Percentiles rank a stretch among this genome's conserved stretches.
Conservation (phyloP, 1,284 basidiomycete species). For the Heterobasidion parviporum region DNA sequence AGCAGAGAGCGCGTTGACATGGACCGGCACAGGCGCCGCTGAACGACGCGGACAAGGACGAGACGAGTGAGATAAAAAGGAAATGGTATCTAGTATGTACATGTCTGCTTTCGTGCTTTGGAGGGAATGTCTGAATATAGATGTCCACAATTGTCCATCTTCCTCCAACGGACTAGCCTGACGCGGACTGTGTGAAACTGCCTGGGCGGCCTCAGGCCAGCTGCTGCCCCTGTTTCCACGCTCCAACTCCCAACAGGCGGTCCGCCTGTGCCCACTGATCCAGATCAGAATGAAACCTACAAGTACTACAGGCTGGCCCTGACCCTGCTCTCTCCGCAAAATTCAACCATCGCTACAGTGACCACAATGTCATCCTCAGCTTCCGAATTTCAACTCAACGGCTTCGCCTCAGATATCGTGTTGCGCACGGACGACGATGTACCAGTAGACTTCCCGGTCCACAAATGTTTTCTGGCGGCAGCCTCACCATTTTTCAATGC, state of each 20-base stretch:
- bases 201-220: neutral
- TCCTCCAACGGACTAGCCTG: neutral
- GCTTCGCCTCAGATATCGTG: neutral
- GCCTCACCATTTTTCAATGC: conserved; percentile 62
- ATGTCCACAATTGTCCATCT: neutral
- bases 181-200: too few relatives aligned
- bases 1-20: conserved; percentile 14
- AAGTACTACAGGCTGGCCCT: neutral
- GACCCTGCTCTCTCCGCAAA: neutral
- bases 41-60: neutral
- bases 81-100: neutral
- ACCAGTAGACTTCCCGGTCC: conserved; percentile 46
- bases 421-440: conserved; percentile 27
- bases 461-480: conserved; percentile 48
- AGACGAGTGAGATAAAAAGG: too few relatives aligned
- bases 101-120: neutral
- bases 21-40: conserved; percentile 16
- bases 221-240: neutral
- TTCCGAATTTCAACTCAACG: neutral
- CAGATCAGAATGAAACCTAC: neutral
- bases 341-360: neutral
- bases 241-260: neutral
- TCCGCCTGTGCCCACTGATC: neutral
- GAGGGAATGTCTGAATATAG: neutral
- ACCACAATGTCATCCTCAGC: neutral